These are phyloP conservation scores for Epichloe hybrida DNA, from an alignment of 2,329 filamentous ascomycete genomes.

Conservation along the genomic window DNA sequence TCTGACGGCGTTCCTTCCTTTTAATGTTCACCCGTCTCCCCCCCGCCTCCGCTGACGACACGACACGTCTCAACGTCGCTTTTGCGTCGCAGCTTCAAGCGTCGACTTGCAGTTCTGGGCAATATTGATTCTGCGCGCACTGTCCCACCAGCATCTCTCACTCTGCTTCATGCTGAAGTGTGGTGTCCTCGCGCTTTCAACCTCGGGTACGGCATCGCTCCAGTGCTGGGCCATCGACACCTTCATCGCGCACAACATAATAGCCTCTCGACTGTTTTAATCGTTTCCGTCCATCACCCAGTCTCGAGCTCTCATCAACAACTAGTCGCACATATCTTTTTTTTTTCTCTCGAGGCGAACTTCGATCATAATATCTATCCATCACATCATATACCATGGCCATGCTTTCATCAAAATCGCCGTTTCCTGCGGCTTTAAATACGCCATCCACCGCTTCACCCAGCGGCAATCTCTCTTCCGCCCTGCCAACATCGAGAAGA, in stretches of 20 bases:
- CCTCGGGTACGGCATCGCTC: no score
- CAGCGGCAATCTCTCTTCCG: constrained; percentile 29
- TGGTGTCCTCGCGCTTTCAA: no score
- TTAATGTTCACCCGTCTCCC: not conserved
- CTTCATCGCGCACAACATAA: not conserved
- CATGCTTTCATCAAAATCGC: constrained; percentile 64
- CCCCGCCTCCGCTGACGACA: constrained; percentile 2
- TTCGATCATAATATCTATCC: not conserved
- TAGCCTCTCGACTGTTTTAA: not conserved
- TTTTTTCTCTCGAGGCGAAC: not conserved
- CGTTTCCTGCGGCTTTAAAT: constrained; percentile 44
- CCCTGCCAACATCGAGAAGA: constrained; percentile 38
- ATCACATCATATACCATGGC: constrained; percentile 38
- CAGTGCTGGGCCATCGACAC: not conserved
- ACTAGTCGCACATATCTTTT: not conserved
- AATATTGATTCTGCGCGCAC: not conserved
- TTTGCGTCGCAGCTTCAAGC: constrained; percentile 3
- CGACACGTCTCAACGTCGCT: not conserved
- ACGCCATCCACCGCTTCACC: constrained; percentile 32
- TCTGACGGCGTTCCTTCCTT: not conserved
- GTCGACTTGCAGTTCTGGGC: not conserved
- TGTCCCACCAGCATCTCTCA: no score
- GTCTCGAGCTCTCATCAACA: not conserved
- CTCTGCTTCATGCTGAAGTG: no score
- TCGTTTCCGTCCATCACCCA: not conserved